Evolutionary conservation across 306 rosid species (phyloP).

Genomic region (Malus sieversii): DNA sequence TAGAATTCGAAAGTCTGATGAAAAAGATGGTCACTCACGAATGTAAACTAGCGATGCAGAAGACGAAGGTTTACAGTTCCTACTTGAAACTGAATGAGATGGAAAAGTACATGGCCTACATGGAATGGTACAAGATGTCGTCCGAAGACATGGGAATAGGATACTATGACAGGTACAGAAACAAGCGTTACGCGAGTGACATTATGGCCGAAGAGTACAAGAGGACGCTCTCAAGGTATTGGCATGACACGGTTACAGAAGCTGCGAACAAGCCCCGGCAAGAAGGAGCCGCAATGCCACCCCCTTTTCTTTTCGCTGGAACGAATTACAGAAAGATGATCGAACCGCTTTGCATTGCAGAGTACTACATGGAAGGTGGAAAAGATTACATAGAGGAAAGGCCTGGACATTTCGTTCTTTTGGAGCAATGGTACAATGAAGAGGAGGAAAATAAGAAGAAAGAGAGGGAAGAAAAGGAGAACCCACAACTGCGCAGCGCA

Average conservation of each 20-base stretch:
- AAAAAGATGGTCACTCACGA: slow-evolving; percentile 4
- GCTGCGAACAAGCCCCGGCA: slow-evolving; percentile 36
- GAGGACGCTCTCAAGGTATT: slow-evolving; percentile 34
- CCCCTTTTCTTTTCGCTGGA: slow-evolving; percentile 39
- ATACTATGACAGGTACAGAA: slow-evolving; percentile 57
- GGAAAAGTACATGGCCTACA: slow-evolving; percentile 33
- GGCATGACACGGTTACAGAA: slow-evolving; percentile 42
- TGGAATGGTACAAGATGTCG: slow-evolving; percentile 58
- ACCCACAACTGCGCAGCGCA: too few relatives aligned
- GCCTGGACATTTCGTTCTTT: slow-evolving; percentile 22
- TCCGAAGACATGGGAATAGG: slow-evolving; percentile 15
- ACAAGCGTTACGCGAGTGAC: not conserved
- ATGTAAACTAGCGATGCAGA: not conserved
- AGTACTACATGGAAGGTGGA: slow-evolving; percentile 18
- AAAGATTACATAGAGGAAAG: slow-evolving; percentile 26
- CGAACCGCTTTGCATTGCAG: slow-evolving; percentile 55
- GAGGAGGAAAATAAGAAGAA: not conserved
- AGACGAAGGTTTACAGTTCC: slow-evolving; percentile 4
- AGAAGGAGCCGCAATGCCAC: slow-evolving; percentile 20
- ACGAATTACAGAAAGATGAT: slow-evolving; percentile 51
- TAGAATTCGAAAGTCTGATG: slow-evolving; percentile 1
- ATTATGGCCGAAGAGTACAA: not conserved
- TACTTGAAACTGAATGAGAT: slow-evolving; percentile 14
- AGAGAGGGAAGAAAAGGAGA: too few relatives aligned
- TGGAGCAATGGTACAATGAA: slow-evolving; percentile 35